Evolutionary conservation across 129 eudicot genomes (phyloP).

Genomic region (Artemisia argyi): DNA sequence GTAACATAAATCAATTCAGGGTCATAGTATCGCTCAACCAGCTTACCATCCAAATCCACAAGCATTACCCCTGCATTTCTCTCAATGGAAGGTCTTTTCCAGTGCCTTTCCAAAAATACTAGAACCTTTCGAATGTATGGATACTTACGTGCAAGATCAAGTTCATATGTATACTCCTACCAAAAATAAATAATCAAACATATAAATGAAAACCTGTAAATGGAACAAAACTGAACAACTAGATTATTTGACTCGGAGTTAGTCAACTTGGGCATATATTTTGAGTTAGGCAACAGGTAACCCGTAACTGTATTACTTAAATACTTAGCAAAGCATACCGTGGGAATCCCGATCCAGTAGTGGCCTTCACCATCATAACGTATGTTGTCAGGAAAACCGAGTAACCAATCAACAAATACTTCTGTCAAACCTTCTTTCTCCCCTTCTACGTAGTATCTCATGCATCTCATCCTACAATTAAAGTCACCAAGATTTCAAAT

Average conservation of each 20-base stretch:
- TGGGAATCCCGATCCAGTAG: conserved; percentile 67
- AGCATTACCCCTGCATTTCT: conserved; percentile 56
- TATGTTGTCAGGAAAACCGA: conserved; percentile 81
- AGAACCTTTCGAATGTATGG: conserved; percentile 52
- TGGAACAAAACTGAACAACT: too few relatives aligned
- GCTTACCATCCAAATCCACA: conserved; percentile 75
- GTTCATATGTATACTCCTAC: conserved; percentile 38
- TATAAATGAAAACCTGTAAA: too few relatives aligned
- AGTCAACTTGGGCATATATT: too few relatives aligned
- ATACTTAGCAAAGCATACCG: conserved; percentile 33
- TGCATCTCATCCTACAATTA: conserved; percentile 77
- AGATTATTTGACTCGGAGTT: too few relatives aligned
- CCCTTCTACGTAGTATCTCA: conserved; percentile 62
- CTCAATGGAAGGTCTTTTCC: conserved; percentile 38
- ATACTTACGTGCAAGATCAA: conserved; percentile 40
- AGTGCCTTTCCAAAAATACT: conserved; percentile 50
- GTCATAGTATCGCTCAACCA: conserved; percentile 55
- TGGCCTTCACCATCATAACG: conserved; percentile 72
- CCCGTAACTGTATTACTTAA: neutral
- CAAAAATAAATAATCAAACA: neutral
- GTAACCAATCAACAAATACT: conserved; percentile 58
- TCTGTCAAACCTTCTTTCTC: conserved; percentile 56
- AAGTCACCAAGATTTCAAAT: neutral
- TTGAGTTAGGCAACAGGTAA: too few relatives aligned
- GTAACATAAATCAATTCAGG: conserved; percentile 29